Percentiles rank a stretch among this genome's conserved stretches.
Conservation (phyloP, 495 filamentous ascomycete genomes). For the Geopyxis carbonaria region DNA sequence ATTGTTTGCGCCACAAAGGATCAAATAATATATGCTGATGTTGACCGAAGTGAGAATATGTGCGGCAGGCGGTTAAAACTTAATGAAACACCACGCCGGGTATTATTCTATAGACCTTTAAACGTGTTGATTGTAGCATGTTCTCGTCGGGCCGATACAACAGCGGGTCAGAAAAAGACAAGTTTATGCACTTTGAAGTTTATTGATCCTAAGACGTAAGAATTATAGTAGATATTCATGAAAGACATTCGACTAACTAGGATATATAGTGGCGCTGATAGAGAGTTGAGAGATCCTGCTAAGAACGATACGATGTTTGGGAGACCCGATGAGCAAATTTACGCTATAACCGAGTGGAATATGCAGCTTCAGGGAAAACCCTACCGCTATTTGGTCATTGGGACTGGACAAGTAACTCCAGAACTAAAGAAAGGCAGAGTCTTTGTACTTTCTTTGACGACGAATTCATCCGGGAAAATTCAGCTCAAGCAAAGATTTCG, state of each 20-base stretch:
- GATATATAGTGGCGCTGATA: conserved; percentile 14
- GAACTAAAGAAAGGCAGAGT: conserved; percentile 15
- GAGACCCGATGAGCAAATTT: conserved; percentile 24
- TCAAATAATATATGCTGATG: conserved; percentile 22
- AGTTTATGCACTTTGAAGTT: conserved; percentile 21
- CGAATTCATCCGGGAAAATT: conserved; percentile 10
- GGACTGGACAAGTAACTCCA: conserved; percentile 18
- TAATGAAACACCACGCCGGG: conserved; percentile 21
- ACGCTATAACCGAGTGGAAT: conserved; percentile 23
- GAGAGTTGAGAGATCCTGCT: conserved; percentile 17
- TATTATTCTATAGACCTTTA: conserved; percentile 21
- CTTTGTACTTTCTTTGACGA: conserved; percentile 14
- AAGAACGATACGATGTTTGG: conserved; percentile 20
- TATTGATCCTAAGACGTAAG: conserved; percentile 22
- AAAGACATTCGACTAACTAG: too few relatives aligned
- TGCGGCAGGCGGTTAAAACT: conserved; percentile 22
- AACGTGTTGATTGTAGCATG: conserved; percentile 23
- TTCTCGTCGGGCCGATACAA: too few relatives aligned
- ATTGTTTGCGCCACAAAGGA: conserved; percentile 22
- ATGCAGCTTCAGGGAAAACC: conserved; percentile 19
- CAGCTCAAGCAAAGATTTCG: conserved; percentile 19
- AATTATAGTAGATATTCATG: conserved; percentile 1
- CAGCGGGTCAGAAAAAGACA: conserved; percentile 14
- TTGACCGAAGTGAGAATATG: conserved; percentile 21
- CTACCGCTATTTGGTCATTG: conserved; percentile 20